phyloP scores from a whole-genome alignment of 306 rosid genomes.

The Abrus precatorius region DNA sequence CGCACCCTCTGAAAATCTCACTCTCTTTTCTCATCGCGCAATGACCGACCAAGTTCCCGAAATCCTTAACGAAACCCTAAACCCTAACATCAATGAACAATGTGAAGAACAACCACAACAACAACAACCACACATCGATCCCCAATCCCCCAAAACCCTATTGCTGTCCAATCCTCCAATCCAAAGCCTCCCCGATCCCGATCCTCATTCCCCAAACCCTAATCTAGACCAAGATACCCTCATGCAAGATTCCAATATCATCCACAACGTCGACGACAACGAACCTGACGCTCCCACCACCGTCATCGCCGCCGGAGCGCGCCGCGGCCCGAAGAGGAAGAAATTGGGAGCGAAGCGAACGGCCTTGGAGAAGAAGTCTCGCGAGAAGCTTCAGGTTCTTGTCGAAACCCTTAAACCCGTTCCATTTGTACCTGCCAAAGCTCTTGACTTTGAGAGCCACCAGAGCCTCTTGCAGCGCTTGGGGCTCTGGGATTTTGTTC shows the following conservation, averaged over 20 bases:
- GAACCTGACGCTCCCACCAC: constrained; percentile 32
- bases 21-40: not conserved
- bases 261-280: constrained; percentile 39
- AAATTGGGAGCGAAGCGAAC: constrained; percentile 44
- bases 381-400: constrained; percentile 63
- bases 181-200: not conserved
- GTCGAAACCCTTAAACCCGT: constrained; percentile 68
- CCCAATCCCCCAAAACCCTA: constrained; percentile 57
- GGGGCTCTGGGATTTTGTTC: constrained; percentile 88
- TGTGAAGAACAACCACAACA: not conserved
- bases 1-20: not conserved
- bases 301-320: constrained; percentile 30
- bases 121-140: constrained; percentile 21
- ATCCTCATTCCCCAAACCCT: constrained; percentile 34
- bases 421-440: constrained; percentile 69
- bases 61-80: constrained; percentile 41
- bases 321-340: constrained; percentile 60
- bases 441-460: constrained; percentile 68
- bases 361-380: constrained; percentile 53
- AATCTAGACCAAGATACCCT: constrained; percentile 27
- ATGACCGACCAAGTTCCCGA: constrained; percentile 44
- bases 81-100: constrained; percentile 46
- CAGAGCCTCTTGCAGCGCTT: constrained; percentile 72
- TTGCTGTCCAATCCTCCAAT: constrained; percentile 25
- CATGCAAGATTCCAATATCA: constrained; percentile 29